A percentile compares a stretch with the other conserved stretches of the same genome.
phyloP scores from a whole-genome alignment of 1,139 yeast genomes.

The Blastobotrys persicus region DNA sequence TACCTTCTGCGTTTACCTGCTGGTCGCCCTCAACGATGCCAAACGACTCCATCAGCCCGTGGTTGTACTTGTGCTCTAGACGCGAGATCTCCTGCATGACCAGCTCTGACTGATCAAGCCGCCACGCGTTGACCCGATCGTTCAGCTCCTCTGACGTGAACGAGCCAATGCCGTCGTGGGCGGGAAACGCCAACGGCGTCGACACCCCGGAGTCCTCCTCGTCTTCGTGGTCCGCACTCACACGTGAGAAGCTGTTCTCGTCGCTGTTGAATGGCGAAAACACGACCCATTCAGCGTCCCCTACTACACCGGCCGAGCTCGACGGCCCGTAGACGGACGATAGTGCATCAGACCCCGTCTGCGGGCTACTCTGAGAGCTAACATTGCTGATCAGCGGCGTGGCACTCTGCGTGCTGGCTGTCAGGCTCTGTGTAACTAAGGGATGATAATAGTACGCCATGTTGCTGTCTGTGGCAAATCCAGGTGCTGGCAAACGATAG shows the following conservation, averaged over 20 bases:
- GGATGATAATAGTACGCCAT: conserved; percentile 8
- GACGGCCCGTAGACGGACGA: conserved; percentile 6
- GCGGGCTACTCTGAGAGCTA: conserved; percentile 1
- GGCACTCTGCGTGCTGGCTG: conserved; percentile 1
- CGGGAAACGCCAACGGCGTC: conserved; percentile 37
- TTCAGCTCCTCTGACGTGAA: conserved; percentile 32
- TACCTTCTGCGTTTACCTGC: not conserved
- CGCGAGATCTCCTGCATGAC: conserved; percentile 34
- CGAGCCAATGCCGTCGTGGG: conserved; percentile 39
- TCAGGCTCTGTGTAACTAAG: conserved; percentile 8
- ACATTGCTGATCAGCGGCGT: conserved; percentile 7
- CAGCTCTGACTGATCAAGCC: conserved; percentile 39
- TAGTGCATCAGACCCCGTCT: conserved; percentile 2
- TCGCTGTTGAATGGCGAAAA: conserved; percentile 4
- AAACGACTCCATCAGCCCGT: conserved; percentile 18
- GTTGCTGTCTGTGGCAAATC: not conserved
- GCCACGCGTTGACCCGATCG: conserved; percentile 42
- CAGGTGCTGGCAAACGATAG: not conserved
- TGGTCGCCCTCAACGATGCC: conserved; percentile 10
- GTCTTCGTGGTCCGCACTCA: not conserved
- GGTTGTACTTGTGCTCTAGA: conserved; percentile 23
- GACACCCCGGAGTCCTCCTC: conserved; percentile 15
- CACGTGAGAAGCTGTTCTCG: not conserved
- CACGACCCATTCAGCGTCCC: conserved; percentile 6
- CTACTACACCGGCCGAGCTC: not conserved